Evolutionary conservation across 208 protist genomes (phyloP).

Genomic region (Acanthamoeba castellanii): DNA sequence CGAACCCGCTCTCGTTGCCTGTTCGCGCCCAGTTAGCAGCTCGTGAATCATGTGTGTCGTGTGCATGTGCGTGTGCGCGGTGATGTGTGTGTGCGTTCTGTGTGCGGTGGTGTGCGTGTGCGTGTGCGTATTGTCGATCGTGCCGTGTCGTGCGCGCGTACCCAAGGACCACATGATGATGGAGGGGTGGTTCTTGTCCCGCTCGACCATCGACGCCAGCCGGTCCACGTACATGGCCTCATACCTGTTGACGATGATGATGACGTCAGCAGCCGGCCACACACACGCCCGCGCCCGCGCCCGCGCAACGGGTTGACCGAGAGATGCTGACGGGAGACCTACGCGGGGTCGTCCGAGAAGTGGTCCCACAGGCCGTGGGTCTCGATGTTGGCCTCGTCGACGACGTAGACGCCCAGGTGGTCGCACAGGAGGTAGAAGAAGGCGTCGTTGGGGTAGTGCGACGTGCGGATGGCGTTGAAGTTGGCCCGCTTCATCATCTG

Average conservation of each 20-base stretch:
- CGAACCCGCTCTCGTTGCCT: slow-evolving; percentile 84
- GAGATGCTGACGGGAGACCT: not conserved
- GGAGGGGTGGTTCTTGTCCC: slow-evolving; percentile 79
- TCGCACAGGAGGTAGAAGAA: slow-evolving; percentile 81
- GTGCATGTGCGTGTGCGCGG: too few relatives aligned
- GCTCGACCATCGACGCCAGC: slow-evolving; percentile 54
- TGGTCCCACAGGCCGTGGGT: slow-evolving; percentile 80
- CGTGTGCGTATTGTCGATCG: too few relatives aligned
- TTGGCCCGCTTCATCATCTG: slow-evolving; percentile 82
- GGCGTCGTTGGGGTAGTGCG: slow-evolving; percentile 84
- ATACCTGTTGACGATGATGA: not conserved
- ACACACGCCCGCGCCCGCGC: too few relatives aligned
- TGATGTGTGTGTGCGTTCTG: too few relatives aligned
- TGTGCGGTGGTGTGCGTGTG: too few relatives aligned
- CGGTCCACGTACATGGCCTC: slow-evolving; percentile 58
- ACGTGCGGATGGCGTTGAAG: slow-evolving; percentile 85
- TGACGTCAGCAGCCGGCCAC: too few relatives aligned
- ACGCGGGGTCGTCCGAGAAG: slow-evolving; percentile 39
- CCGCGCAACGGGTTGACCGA: too few relatives aligned
- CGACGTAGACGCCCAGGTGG: slow-evolving; percentile 81
- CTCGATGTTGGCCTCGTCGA: slow-evolving; percentile 87
- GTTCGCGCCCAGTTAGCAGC: not conserved
- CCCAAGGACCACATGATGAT: slow-evolving; percentile 85
- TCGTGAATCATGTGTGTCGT: not conserved
- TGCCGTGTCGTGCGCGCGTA: too few relatives aligned